These are phyloP conservation scores for Verticillium klebahnii DNA, from an alignment of 2,329 filamentous ascomycete species.

Conservation along the genomic window DNA sequence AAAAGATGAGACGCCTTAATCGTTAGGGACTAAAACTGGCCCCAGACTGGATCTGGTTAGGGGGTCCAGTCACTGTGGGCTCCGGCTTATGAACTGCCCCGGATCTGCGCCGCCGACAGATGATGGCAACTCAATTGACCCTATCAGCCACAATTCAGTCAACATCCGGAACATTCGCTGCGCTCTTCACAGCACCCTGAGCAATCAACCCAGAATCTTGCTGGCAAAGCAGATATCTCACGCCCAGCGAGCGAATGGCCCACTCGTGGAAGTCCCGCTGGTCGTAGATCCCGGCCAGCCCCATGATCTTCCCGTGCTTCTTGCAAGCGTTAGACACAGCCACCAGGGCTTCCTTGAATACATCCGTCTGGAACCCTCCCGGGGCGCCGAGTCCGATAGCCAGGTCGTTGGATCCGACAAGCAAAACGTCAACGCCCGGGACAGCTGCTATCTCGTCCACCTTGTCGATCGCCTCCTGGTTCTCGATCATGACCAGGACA, in stretches of 20 bases:
- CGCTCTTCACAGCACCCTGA: neutral
- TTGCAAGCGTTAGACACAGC: conserved; percentile 13
- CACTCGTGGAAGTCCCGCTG: conserved; percentile 11
- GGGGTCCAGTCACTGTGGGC: too few species aligned
- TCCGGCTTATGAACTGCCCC: too few species aligned
- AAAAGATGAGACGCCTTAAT: too few species aligned
- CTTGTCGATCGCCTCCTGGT: conserved; percentile 15
- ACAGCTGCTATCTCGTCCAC: conserved; percentile 24
- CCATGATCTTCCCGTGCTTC: conserved; percentile 17
- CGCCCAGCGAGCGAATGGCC: conserved; percentile 13
- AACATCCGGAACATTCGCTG: neutral
- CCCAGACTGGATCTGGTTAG: too few species aligned
- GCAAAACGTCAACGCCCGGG: conserved; percentile 22
- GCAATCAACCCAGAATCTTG: conserved; percentile 13
- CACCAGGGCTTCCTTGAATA: conserved; percentile 13
- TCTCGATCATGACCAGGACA: conserved; percentile 23
- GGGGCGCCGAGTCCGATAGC: conserved; percentile 19
- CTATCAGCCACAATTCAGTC: neutral
- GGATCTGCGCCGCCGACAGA: too few species aligned
- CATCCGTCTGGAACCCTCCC: conserved; percentile 13
- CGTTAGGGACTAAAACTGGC: too few species aligned
- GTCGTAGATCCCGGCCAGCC: conserved; percentile 18
- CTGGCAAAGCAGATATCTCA: conserved; percentile 13
- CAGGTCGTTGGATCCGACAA: conserved; percentile 26
- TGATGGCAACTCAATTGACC: neutral